A percentile compares a stretch with the other conserved stretches of the same genome.
Conservation (phyloP, 2,329 filamentous ascomycete species). For the Thielaviopsis euricoi region DNA sequence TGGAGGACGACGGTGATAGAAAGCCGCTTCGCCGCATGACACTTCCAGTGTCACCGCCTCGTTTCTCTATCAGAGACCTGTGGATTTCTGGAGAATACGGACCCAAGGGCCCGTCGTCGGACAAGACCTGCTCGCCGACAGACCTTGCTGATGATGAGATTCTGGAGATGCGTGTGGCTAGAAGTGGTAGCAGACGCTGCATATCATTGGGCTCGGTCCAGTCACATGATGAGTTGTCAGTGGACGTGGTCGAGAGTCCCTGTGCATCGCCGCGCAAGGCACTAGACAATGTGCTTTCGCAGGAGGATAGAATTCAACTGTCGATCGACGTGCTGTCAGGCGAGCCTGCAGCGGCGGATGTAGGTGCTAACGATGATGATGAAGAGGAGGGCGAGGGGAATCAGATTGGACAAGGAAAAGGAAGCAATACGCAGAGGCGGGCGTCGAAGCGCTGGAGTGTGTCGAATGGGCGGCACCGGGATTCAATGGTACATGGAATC, state of each 20-base stretch:
- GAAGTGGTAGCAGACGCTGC: not conserved
- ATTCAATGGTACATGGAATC: conserved; percentile 8
- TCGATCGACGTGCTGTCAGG: not conserved
- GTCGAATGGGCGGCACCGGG: conserved; percentile 8
- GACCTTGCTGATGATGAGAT: conserved; percentile 4
- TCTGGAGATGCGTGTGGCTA: conserved; percentile 8
- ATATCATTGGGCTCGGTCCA: not conserved
- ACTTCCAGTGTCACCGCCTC: conserved; percentile 8
- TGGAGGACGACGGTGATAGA: conserved; percentile 9
- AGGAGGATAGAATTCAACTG: conserved; percentile 4
- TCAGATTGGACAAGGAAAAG: not conserved
- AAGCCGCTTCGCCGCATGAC: conserved; percentile 11
- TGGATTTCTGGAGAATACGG: conserved; percentile 7
- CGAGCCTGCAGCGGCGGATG: not conserved
- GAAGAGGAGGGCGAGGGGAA: not conserved
- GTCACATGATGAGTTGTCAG: not conserved
- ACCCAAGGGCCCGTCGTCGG: not conserved
- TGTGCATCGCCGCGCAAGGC: conserved; percentile 2
- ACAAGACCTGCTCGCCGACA: conserved; percentile 4
- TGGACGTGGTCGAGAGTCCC: not conserved
- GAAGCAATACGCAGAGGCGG: not conserved
- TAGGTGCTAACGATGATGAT: not conserved
- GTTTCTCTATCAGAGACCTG: conserved; percentile 9
- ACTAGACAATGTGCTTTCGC: not conserved
- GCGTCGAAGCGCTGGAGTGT: conserved; percentile 9